Percentiles rank a stretch among this genome's conserved stretches.
phyloP scores from a whole-genome alignment of 257 asterid genomes.

The Thymus quinquecostatus region DNA sequence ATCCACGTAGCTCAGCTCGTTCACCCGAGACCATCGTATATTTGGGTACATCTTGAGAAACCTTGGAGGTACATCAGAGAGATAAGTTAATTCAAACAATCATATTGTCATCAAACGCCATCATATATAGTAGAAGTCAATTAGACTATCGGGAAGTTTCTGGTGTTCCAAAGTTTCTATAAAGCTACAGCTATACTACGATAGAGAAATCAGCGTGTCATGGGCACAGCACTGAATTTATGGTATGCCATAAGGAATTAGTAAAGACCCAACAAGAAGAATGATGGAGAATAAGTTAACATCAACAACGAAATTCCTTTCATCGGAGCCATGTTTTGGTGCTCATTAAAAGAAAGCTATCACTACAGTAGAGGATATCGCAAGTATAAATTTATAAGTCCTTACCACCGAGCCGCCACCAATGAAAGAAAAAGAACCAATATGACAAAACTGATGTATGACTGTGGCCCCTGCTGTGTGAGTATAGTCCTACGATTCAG shows the following conservation, averaged over 20 bases:
- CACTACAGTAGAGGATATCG: background rate
- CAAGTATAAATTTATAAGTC: background rate
- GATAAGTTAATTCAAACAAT: conserved; percentile 15
- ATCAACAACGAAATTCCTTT: background rate
- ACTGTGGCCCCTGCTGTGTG: conserved; percentile 87
- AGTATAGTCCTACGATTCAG: conserved; percentile 64
- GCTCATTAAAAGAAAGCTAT: conserved; percentile 19
- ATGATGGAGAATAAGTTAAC: background rate
- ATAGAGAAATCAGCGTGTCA: no score
- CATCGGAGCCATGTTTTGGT: background rate
- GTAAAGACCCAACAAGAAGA: background rate
- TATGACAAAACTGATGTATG: conserved; percentile 88
- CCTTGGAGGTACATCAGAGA: conserved; percentile 41
- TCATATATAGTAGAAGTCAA: conserved; percentile 6
- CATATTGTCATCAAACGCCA: conserved; percentile 10
- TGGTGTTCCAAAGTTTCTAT: background rate
- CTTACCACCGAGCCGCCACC: conserved; percentile 97
- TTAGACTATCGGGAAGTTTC: conserved; percentile 20
- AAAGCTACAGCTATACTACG: background rate
- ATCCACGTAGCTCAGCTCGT: conserved; percentile 93
- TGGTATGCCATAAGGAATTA: background rate
- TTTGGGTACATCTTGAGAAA: conserved; percentile 91
- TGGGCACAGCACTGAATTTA: no score
- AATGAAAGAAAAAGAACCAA: conserved; percentile 89
- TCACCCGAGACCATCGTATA: conserved; percentile 95